Percentiles rank a stretch among this genome's conserved stretches.
Conservation (phyloP, 441 rosid genomes). For the Isatis lusitanica region DNA sequence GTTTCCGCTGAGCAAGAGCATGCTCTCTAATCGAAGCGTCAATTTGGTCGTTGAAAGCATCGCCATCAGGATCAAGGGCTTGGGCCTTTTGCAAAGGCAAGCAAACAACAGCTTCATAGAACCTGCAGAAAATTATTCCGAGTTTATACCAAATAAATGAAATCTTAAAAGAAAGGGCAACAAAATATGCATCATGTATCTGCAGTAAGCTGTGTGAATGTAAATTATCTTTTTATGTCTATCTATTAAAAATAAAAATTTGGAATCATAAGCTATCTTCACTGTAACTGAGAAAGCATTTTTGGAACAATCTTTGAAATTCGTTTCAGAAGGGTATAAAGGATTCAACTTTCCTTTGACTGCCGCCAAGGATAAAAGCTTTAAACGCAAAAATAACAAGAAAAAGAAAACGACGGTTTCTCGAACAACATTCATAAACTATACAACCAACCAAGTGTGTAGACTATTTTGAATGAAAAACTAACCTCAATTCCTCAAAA, state of each 20-base stretch:
- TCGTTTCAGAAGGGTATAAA: not conserved
- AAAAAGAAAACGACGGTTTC: not conserved
- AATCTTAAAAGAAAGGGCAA: not conserved
- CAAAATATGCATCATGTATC: not conserved
- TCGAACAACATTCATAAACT: not conserved
- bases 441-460: slow-evolving; percentile 34
- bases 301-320: not conserved
- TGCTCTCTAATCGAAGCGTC: slow-evolving; percentile 69
- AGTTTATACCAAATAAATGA: slow-evolving; percentile 4
- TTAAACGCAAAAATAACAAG: not conserved
- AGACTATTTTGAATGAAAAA: slow-evolving; percentile 25
- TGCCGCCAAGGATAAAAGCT: slow-evolving; percentile 16
- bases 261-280: not conserved
- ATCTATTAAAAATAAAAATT: not conserved
- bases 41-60: slow-evolving; percentile 90
- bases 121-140: slow-evolving; percentile 50
- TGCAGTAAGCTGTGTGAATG: slow-evolving; percentile 4
- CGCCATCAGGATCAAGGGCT: slow-evolving; percentile 86
- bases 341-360: not conserved
- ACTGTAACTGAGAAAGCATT: not conserved
- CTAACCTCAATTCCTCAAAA: slow-evolving; percentile 91
- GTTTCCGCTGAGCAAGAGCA: slow-evolving; percentile 80
- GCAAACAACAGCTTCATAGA: slow-evolving; percentile 95
- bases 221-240: not conserved
- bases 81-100: slow-evolving; percentile 94